Evolutionary conservation across 2,329 filamentous ascomycete genomes (phyloP).

Genomic region (Lachnellula cervina): DNA sequence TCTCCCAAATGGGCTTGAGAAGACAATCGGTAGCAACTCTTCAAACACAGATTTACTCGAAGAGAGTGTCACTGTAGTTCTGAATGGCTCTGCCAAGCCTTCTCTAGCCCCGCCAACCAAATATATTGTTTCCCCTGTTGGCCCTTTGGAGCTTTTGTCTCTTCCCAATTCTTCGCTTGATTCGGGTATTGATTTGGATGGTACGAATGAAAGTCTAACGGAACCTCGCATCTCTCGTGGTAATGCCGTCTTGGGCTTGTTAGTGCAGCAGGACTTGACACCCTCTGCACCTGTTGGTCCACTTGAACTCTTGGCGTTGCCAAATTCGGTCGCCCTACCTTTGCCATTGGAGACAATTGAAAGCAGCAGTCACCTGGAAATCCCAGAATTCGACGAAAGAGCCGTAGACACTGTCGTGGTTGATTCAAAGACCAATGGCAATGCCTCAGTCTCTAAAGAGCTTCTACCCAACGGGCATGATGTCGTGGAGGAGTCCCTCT

Average conservation of each 20-base stretch:
- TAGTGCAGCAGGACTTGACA: not conserved
- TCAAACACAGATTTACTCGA: not conserved
- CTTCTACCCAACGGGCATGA: slow-evolving; percentile 4
- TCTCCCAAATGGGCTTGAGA: not conserved
- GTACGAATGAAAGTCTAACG: not conserved
- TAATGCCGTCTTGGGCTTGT: not conserved
- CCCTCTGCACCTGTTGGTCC: slow-evolving; percentile 23
- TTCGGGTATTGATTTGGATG: slow-evolving; percentile 13
- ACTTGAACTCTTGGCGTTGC: slow-evolving; percentile 47
- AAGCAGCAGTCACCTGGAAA: not conserved
- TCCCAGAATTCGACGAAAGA: not conserved
- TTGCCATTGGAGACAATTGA: not conserved
- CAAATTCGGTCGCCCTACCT: slow-evolving; percentile 37
- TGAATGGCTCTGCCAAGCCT: slow-evolving; percentile 2
- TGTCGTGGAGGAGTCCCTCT: slow-evolving; percentile 3
- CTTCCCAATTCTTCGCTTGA: slow-evolving; percentile 49
- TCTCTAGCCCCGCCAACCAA: not conserved
- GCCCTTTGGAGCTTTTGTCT: slow-evolving; percentile 40
- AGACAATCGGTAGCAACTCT: not conserved
- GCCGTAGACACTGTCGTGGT: no score
- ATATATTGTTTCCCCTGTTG: slow-evolving; percentile 16
- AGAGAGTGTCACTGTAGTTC: not conserved
- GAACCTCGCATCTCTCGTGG: not conserved
- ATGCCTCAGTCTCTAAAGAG: not conserved
- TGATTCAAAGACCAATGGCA: not conserved